These are phyloP conservation scores for Lentinula aciculospora DNA, from an alignment of 768 basidiomycete species.

Conservation along the genomic window DNA sequence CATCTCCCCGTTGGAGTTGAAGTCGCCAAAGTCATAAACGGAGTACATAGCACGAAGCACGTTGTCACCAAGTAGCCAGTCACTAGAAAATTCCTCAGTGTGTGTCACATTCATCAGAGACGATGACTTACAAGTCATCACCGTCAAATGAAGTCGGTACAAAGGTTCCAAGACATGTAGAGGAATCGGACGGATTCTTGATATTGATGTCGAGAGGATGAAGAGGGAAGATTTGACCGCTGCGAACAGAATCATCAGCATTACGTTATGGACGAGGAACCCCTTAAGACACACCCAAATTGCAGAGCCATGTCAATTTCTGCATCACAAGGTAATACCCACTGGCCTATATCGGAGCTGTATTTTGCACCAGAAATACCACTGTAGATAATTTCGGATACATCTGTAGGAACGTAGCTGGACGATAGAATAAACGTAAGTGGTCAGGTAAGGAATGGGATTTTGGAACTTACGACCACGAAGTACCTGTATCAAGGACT, in stretches of 20 bases:
- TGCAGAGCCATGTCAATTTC: conserved; percentile 80
- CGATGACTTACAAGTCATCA: conserved; percentile 59
- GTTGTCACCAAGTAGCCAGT: conserved; percentile 82
- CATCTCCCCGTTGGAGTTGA: conserved; percentile 54
- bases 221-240: conserved; percentile 69
- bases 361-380: conserved; percentile 58
- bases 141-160: conserved; percentile 56
- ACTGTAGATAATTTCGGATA: conserved; percentile 68
- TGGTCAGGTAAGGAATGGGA: neutral
- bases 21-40: conserved; percentile 83
- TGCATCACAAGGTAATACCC: conserved; percentile 66
- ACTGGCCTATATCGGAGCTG: conserved; percentile 47
- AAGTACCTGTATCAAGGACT: conserved; percentile 77
- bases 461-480: conserved; percentile 54
- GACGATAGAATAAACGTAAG: neutral
- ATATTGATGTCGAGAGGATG: conserved; percentile 77
- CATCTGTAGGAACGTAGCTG: conserved; percentile 65
- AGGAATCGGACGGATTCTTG: conserved; percentile 33
- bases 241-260: conserved; percentile 21
- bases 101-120: conserved; percentile 10
- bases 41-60: conserved; percentile 79
- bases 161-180: conserved; percentile 69
- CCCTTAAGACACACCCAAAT: conserved; percentile 49
- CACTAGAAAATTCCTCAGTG: conserved; percentile 35
- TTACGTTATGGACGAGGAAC: neutral